Evolutionary conservation across 352 stramenopile genomes (phyloP), one percentile per base, ranked within the genome.

Genomic region (Plasmopara halstedii): DNA sequence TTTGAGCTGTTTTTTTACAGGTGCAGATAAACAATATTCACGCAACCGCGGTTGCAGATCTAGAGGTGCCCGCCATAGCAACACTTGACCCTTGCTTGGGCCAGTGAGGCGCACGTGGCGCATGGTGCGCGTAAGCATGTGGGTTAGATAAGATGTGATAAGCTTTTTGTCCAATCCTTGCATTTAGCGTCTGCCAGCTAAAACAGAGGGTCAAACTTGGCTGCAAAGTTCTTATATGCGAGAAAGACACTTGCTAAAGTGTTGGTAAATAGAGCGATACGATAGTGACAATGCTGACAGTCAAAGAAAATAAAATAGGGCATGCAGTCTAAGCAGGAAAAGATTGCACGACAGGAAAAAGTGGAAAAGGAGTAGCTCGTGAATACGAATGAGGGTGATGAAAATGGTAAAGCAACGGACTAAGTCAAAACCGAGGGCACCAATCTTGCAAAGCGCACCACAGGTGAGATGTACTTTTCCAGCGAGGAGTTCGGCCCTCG

Each of bases 381-480:
- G 25, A 37, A 76, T 18, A 13, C 44, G 2, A 50, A 49, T 41
- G 59, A 56, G 26, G 41, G 70, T 9, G 62, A 77, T 17, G 50
- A 69, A 19, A 66, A 76, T 40, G 73, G 86, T 20, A 62, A 71
- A 7, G 78, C 87, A 48, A 83, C 69, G 15, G 74, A 86, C 44
- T 58, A 77, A 42, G 73, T 71, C 7, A 65, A 84, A 1, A 67
- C 62, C 1, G 67, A 82, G 2, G 75, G 64, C 2, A 53, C 64
- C 13, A 64, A 60, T 32, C 42, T 57, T 2, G 60, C 59, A 11
- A 61, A 73, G n/a, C 58, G 62, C 17, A 58, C 22, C 14, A 61
- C 83, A 36, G 77, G 88, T 48, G 62, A 87, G 59, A 63, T 70
- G n/a, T 97, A 96, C 70, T 96, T 95, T 54, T 93, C 83, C 22